phyloP scores from a whole-genome alignment of 768 basidiomycete species.

The Pleurotus salmoneostramineus region DNA sequence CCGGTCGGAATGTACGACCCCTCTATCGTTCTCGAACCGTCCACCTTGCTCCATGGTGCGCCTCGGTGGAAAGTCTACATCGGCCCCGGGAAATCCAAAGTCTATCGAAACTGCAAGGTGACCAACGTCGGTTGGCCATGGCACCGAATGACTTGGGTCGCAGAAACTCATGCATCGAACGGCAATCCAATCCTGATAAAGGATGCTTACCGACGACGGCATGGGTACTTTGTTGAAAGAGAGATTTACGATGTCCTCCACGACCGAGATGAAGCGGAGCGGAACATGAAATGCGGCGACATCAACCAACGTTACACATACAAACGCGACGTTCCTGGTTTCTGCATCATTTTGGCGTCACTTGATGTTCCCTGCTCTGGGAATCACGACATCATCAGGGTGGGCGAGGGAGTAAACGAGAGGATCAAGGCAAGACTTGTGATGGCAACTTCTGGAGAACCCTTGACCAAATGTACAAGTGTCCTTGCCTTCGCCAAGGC shows the following conservation, averaged over 20 bases:
- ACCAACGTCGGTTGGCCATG: neutral
- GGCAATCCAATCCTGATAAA: neutral
- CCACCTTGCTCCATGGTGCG: neutral
- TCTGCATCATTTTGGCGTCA: too few species aligned
- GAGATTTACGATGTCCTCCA: neutral
- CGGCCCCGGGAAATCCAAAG: neutral
- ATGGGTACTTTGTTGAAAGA: neutral
- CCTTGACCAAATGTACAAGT: neutral
- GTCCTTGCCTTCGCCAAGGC: neutral
- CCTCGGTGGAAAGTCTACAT: neutral
- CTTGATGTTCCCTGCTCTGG: too few species aligned
- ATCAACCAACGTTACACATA: neutral
- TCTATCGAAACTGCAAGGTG: neutral
- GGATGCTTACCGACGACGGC: neutral
- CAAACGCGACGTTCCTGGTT: neutral
- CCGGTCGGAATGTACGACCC: neutral
- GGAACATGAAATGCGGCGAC: too few species aligned
- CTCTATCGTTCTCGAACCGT: neutral
- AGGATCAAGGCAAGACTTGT: neutral
- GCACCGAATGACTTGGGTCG: slow-evolving; percentile 1
- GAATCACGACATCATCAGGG: too few species aligned
- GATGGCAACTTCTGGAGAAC: neutral
- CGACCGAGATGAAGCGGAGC: too few species aligned
- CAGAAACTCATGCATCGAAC: neutral
- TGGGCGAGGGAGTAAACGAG: neutral